Percentiles rank a stretch among this genome's conserved stretches.
These are phyloP conservation scores for Colletotrichum navitas DNA, from an alignment of 2,329 filamentous ascomycete species.

Conservation along the genomic window DNA sequence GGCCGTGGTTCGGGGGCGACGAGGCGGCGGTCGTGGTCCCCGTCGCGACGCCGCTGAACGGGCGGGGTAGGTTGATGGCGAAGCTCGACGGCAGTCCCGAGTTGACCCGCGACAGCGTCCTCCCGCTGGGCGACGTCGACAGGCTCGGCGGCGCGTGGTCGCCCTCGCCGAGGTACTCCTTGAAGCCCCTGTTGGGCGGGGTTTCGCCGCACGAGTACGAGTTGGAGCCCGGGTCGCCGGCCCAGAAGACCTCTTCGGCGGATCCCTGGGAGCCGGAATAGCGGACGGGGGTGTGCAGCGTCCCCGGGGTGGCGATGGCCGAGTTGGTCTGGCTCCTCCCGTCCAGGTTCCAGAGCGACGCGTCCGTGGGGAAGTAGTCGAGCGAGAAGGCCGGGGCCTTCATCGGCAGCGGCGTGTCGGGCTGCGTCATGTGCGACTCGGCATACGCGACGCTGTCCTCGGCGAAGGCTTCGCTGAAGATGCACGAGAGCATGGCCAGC, in stretches of 20 bases:
- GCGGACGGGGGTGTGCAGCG: conserved; percentile 66
- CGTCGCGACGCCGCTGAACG: conserved; percentile 51
- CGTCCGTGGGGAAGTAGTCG: conserved; percentile 74
- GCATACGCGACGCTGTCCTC: conserved; percentile 69
- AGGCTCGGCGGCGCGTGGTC: conserved; percentile 66
- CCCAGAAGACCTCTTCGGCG: conserved; percentile 63
- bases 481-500: conserved; percentile 78
- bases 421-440: conserved; percentile 67
- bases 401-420: conserved; percentile 73
- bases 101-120: conserved; percentile 66
- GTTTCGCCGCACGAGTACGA: conserved; percentile 74
- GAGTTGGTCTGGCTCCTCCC: conserved; percentile 67
- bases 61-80: conserved; percentile 66
- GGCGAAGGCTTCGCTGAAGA: conserved; percentile 72
- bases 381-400: conserved; percentile 76
- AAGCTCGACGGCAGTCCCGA: conserved; percentile 68
- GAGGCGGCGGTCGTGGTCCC: conserved; percentile 52
- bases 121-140: conserved; percentile 71
- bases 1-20: conserved; percentile 58
- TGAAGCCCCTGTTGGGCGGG: conserved; percentile 64
- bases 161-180: conserved; percentile 59
- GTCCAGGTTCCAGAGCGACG: conserved; percentile 65
- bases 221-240: conserved; percentile 66
- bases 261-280: conserved; percentile 69
- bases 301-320: conserved; percentile 67